Evolutionary conservation across 495 filamentous ascomycete genomes (phyloP).

Genomic region (Lophiotrema nucula): DNA sequence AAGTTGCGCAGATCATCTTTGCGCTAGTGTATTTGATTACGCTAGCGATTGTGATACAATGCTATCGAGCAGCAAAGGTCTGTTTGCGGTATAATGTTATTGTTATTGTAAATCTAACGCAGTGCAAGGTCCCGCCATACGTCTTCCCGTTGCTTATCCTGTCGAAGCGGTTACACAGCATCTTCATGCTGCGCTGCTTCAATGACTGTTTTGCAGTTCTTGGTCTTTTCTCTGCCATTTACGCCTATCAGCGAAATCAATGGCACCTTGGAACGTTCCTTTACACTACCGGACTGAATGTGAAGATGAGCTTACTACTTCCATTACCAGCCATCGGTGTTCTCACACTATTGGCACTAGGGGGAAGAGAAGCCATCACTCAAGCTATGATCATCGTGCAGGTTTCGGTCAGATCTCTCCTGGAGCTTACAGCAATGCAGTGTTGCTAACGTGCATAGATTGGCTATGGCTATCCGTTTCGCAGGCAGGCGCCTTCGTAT

Average conservation of each 20-base stretch:
- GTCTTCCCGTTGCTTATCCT: slow-evolving; percentile 82
- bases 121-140: slow-evolving; percentile 79
- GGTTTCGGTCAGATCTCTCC: slow-evolving; percentile 57
- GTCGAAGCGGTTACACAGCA: slow-evolving; percentile 89
- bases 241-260: slow-evolving; percentile 64
- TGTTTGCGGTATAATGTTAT: too few species aligned
- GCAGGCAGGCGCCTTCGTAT: slow-evolving; percentile 70
- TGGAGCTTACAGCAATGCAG: not conserved
- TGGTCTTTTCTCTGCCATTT: slow-evolving; percentile 78
- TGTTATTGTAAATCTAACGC: too few species aligned
- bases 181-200: slow-evolving; percentile 89
- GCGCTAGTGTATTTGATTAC: slow-evolving; percentile 71
- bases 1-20: slow-evolving; percentile 78
- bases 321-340: slow-evolving; percentile 75
- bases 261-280: slow-evolving; percentile 70
- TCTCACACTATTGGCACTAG: slow-evolving; percentile 67
- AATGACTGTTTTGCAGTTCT: slow-evolving; percentile 88
- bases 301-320: slow-evolving; percentile 91
- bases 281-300: slow-evolving; percentile 76
- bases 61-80: slow-evolving; percentile 75
- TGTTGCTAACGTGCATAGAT: slow-evolving; percentile 42
- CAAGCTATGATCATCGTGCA: slow-evolving; percentile 70
- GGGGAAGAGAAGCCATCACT: slow-evolving; percentile 58
- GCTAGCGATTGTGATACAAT: slow-evolving; percentile 72
- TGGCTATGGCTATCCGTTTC: slow-evolving; percentile 73